Conservation (phyloP, 305 asterid species). For the Andrographis paniculata region DNA sequence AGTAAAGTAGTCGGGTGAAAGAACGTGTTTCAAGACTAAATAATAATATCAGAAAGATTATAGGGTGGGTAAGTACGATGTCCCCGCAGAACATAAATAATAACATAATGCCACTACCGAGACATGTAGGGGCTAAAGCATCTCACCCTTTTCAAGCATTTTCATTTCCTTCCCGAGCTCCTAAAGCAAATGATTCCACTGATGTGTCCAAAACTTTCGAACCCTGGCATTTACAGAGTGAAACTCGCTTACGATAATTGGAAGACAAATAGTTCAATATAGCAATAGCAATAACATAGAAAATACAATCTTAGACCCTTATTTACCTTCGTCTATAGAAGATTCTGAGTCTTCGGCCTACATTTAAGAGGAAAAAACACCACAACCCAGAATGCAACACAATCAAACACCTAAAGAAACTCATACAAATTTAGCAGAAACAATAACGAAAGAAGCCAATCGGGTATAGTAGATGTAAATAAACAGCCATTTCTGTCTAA, state of each 20-base stretch:
- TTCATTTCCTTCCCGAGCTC: slow-evolving; percentile 62
- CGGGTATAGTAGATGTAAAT: too few species aligned
- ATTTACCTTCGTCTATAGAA: slow-evolving; percentile 38
- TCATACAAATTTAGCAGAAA: too few species aligned
- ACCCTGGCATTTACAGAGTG: slow-evolving; percentile 34
- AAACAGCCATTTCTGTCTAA: too few species aligned
- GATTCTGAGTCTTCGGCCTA: slow-evolving; percentile 73
- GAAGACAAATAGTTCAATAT: not conserved
- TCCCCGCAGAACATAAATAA: too few species aligned
- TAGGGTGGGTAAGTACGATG: too few species aligned
- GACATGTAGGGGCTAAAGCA: slow-evolving; percentile 10
- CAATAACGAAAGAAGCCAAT: too few species aligned
- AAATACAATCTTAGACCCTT: slow-evolving; percentile 17
- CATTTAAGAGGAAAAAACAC: slow-evolving; percentile 11
- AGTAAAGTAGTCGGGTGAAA: too few species aligned
- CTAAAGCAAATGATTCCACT: slow-evolving; percentile 50
- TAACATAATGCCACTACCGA: too few species aligned
- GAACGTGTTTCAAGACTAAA: too few species aligned
- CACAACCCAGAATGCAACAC: too few species aligned
- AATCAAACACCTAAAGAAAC: slow-evolving; percentile 8
- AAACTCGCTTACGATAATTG: slow-evolving; percentile 1
- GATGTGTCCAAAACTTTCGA: slow-evolving; percentile 47
- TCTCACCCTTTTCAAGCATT: slow-evolving; percentile 53
- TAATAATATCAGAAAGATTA: too few species aligned
- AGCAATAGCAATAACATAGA: not conserved